A percentile compares a stretch with the other conserved stretches of the same genome.
Conservation (phyloP, 2,329 filamentous ascomycete genomes). For the Penicillium sp. region DNA sequence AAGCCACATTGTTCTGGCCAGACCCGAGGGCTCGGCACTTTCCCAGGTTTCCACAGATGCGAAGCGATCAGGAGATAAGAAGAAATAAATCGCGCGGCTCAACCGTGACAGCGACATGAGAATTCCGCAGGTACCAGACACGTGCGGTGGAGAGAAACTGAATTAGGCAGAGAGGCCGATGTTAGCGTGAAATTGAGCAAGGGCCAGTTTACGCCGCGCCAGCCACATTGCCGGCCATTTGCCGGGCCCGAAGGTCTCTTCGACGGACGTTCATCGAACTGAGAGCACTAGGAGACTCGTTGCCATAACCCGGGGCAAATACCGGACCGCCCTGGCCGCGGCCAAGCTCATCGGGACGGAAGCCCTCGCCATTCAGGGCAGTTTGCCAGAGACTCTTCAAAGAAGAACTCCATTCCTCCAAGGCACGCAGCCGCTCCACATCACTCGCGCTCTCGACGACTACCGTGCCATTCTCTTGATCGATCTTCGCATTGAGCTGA, state of each 20-base stretch:
- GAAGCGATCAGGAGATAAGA: background rate
- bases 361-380: slow-evolving; percentile 75
- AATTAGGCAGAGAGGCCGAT: background rate
- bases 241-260: slow-evolving; percentile 28
- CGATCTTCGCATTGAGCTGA: slow-evolving; percentile 83
- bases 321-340: slow-evolving; percentile 32
- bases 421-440: slow-evolving; percentile 67
- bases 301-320: slow-evolving; percentile 40
- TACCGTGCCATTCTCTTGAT: slow-evolving; percentile 83
- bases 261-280: slow-evolving; percentile 30
- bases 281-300: slow-evolving; percentile 31
- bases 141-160: slow-evolving; percentile 6
- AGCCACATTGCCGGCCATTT: slow-evolving; percentile 8
- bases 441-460: slow-evolving; percentile 77
- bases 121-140: slow-evolving; percentile 16
- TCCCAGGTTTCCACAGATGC: background rate
- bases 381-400: slow-evolving; percentile 70
- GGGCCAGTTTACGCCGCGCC: background rate
- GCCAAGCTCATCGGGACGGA: slow-evolving; percentile 49
- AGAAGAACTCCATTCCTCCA: slow-evolving; percentile 72
- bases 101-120: background rate
- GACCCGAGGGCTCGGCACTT: background rate
- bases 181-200: background rate
- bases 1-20: background rate
- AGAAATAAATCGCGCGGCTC: slow-evolving; percentile 10